Evolutionary conservation across 1,139 yeast genomes (phyloP).

Genomic region (Geotrichum phurueaensis): DNA sequence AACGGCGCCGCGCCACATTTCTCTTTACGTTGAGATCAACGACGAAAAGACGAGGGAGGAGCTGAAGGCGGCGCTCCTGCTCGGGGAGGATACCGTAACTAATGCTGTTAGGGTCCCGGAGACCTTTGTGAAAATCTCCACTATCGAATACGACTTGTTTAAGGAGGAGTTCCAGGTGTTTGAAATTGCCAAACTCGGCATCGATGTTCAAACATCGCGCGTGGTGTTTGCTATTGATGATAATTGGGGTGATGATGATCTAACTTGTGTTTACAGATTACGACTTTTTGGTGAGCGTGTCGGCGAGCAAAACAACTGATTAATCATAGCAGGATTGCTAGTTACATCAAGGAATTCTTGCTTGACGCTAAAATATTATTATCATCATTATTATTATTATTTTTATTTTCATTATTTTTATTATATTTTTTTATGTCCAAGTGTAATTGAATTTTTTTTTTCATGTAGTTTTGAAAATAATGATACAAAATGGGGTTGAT

Average conservation of each 20-base stretch:
- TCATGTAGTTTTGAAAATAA: neutral
- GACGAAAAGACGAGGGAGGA: constrained; percentile 19
- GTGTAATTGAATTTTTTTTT: neutral
- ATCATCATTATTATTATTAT: neutral
- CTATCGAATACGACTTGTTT: constrained; percentile 29
- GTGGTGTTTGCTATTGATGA: constrained; percentile 28
- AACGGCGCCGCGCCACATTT: constrained; percentile 33
- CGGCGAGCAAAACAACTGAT: neutral
- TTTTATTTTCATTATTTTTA: neutral
- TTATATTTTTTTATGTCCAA: neutral
- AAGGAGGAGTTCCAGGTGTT: constrained; percentile 29
- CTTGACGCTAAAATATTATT: neutral
- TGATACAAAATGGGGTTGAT: neutral
- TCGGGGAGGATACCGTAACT: neutral
- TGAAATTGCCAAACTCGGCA: constrained; percentile 25
- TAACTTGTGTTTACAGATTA: constrained; percentile 35
- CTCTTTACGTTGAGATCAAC: constrained; percentile 30
- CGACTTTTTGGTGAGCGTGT: constrained; percentile 29
- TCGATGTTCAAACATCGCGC: constrained; percentile 21
- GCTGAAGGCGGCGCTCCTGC: constrained; percentile 4
- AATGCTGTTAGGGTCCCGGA: constrained; percentile 17
- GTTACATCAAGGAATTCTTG: too few species aligned
- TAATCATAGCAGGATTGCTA: neutral
- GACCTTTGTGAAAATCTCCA: constrained; percentile 25
- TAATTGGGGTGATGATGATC: constrained; percentile 34